Evolutionary conservation across 495 filamentous ascomycete genomes (phyloP).

Genomic region (Lineolata rhizophorae): DNA sequence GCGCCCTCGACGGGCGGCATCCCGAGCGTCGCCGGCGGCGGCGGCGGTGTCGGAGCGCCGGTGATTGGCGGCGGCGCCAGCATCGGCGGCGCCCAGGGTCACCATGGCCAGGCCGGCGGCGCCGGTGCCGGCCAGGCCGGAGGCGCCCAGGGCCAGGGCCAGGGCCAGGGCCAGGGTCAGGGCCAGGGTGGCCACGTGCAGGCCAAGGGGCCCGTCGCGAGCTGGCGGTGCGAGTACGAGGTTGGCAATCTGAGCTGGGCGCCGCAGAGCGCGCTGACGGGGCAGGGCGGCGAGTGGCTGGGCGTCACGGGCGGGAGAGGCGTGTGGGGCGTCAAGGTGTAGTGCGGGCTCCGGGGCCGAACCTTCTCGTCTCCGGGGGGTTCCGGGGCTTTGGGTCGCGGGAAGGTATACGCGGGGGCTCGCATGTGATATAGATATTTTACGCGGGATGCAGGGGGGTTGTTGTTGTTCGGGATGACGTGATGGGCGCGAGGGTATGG

Average conservation of each 20-base stretch:
- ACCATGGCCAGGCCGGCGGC: neutral
- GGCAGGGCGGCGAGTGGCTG: conserved; percentile 78
- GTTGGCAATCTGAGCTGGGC: conserved; percentile 91
- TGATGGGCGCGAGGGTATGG: no score
- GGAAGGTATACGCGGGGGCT: no score
- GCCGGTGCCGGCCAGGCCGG: neutral
- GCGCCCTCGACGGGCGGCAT: neutral
- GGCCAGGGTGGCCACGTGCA: conserved; percentile 1
- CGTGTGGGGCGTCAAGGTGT: conserved; percentile 69
- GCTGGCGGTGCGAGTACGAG: conserved; percentile 92
- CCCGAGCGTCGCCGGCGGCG: conserved; percentile 27
- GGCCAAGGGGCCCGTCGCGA: conserved; percentile 43
- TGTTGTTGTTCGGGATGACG: no score
- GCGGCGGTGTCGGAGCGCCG: conserved; percentile 18
- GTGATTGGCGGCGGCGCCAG: conserved; percentile 22
- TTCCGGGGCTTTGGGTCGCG: no score
- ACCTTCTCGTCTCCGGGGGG: no score
- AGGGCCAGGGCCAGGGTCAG: conserved; percentile 1
- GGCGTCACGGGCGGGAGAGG: conserved; percentile 82
- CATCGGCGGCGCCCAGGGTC: no score
- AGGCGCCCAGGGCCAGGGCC: neutral
- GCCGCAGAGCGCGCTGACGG: conserved; percentile 47
- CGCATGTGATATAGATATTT: no score
- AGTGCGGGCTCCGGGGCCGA: no score
- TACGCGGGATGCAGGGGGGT: no score